Percentiles rank a stretch among this genome's conserved stretches.
Evolutionary conservation across 2,329 filamentous ascomycete species (phyloP).

Genomic region (Alternaria arborescens): DNA sequence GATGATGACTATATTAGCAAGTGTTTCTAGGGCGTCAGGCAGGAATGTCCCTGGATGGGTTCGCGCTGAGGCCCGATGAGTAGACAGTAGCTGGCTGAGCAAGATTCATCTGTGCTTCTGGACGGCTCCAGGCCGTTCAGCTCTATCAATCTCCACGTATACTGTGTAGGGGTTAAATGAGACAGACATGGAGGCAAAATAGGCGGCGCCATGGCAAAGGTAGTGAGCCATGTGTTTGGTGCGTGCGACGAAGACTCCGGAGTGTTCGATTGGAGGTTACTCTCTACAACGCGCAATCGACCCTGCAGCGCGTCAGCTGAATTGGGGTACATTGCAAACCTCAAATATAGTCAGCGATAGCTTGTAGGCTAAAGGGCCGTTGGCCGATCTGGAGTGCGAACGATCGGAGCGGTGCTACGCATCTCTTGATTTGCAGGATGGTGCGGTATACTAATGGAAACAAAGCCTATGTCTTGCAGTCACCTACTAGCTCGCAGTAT

Average conservation of each 20-base stretch:
- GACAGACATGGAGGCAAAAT: neutral
- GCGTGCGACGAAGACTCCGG: neutral
- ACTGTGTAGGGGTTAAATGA: neutral
- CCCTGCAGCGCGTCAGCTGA: slow-evolving; percentile 3
- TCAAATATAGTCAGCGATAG: slow-evolving; percentile 1
- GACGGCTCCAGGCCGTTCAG: neutral
- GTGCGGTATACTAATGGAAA: no score
- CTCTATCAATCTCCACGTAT: neutral
- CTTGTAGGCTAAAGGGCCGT: slow-evolving; percentile 1
- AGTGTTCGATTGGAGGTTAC: neutral
- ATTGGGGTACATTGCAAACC: neutral
- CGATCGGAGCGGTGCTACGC: no score
- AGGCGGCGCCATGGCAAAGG: slow-evolving; percentile 2
- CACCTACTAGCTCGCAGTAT: slow-evolving; percentile 5
- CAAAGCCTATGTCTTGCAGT: no score
- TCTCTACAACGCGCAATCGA: neutral
- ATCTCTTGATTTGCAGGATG: no score
- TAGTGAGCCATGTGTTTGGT: neutral
- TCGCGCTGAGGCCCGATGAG: neutral
- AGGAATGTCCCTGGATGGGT: neutral
- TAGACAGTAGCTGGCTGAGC: neutral
- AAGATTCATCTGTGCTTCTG: neutral
- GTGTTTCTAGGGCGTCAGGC: neutral
- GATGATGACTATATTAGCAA: neutral
- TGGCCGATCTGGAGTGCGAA: neutral